Evolutionary conservation across 2,329 filamentous ascomycete species (phyloP).

Genomic region (Didymella keratinophila): DNA sequence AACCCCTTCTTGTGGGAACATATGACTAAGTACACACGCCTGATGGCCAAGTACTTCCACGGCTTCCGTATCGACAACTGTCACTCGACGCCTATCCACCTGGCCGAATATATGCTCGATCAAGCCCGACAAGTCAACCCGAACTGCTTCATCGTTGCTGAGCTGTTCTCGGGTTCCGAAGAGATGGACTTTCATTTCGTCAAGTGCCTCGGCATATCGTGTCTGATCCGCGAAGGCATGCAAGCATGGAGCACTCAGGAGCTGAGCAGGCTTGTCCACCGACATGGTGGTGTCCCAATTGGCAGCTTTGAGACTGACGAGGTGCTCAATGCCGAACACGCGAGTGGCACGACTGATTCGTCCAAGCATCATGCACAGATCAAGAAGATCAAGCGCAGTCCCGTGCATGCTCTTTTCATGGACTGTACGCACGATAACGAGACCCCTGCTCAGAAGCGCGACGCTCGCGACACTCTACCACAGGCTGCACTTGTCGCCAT

Average conservation of each 20-base stretch:
- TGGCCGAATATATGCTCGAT: constrained; percentile 94
- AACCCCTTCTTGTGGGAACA: constrained; percentile 95
- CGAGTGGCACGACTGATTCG: constrained; percentile 28
- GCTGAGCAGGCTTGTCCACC: constrained; percentile 89
- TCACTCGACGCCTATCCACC: constrained; percentile 92
- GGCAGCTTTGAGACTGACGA: constrained; percentile 97
- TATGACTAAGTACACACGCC: constrained; percentile 90
- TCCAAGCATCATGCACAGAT: constrained; percentile 66
- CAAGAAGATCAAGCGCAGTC: constrained; percentile 82
- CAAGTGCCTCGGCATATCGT: constrained; percentile 87
- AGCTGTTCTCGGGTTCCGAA: constrained; percentile 94
- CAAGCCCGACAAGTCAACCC: constrained; percentile 88
- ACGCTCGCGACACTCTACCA: constrained; percentile 90
- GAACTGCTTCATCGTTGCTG: constrained; percentile 89
- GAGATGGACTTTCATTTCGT: constrained; percentile 97
- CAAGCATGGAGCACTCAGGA: constrained; percentile 96
- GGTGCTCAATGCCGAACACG: constrained; percentile 68
- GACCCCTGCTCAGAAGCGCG: constrained; percentile 91
- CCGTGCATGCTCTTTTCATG: constrained; percentile 96
- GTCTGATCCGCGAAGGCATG: constrained; percentile 96
- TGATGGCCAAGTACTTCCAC: constrained; percentile 93
- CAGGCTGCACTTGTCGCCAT: constrained; percentile 94
- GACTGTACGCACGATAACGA: constrained; percentile 99
- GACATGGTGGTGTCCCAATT: constrained; percentile 91
- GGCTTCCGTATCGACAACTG: constrained; percentile 98